phyloP scores from a whole-genome alignment of 352 stramenopile species.

The Pseudoperonospora humuli region DNA sequence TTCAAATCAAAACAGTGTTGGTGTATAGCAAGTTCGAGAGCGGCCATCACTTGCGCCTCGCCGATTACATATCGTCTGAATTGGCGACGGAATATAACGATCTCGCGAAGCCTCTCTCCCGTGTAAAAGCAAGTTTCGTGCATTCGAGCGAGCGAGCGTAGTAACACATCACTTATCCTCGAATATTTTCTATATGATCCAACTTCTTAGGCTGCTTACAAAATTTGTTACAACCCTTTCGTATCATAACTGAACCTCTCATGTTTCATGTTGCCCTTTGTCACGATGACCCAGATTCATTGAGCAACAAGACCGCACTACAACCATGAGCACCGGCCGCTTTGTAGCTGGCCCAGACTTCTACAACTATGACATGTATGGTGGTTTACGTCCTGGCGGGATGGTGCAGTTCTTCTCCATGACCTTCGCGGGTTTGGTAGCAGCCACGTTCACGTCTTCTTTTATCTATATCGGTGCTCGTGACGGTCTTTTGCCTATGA shows the following conservation, averaged over 20 bases:
- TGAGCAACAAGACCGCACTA: neutral
- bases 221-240: no score
- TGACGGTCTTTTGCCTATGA: slow-evolving; percentile 21
- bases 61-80: no score
- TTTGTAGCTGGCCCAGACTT: slow-evolving; percentile 37
- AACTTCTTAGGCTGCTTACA: no score
- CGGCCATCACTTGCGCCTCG: no score
- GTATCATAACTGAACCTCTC: neutral
- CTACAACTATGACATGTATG: slow-evolving; percentile 63
- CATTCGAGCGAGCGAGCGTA: no score
- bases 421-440: slow-evolving; percentile 30
- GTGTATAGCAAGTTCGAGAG: no score
- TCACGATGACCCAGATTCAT: neutral
- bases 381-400: slow-evolving; percentile 32
- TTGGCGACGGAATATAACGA: no score
- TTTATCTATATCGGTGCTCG: slow-evolving; percentile 36
- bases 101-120: no score
- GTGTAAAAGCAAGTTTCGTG: no score
- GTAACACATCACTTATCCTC: no score
- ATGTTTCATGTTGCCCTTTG: neutral
- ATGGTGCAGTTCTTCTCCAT: slow-evolving; percentile 31
- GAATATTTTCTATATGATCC: no score
- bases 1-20: no score
- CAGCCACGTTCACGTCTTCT: slow-evolving; percentile 40
- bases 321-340: slow-evolving; percentile 9